Conservation (phyloP, 371 early-diverging fungal species). For the Mucor indicus region DNA sequence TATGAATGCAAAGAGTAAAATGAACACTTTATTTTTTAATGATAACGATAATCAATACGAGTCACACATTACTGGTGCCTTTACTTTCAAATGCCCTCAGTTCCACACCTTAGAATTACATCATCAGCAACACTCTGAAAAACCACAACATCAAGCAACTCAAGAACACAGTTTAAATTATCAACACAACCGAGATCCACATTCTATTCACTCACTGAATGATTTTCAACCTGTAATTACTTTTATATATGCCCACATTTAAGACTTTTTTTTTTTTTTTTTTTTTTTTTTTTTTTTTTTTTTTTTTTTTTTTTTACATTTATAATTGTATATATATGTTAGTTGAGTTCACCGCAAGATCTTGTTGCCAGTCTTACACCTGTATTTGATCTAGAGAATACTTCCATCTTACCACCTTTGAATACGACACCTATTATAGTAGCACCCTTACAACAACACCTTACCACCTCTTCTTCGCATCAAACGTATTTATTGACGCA, state of each 20-base stretch:
- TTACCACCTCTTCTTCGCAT: conserved; percentile 4
- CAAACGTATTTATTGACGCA: conserved; percentile 19
- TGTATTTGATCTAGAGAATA: background rate
- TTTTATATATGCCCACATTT: too few relatives aligned
- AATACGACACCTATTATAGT: conserved; percentile 20
- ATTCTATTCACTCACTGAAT: too few relatives aligned
- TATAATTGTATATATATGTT: background rate
- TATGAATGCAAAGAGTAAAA: too few relatives aligned
- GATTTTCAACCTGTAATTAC: conserved; percentile 14
- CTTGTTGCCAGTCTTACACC: conserved; percentile 11
- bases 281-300: conserved; percentile 2
- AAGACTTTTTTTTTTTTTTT: background rate
- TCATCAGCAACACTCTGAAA: background rate
- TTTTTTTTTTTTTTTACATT: background rate
- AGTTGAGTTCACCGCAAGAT: conserved; percentile 16
- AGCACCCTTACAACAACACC: conserved; percentile 17
- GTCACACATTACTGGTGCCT: conserved; percentile 1
- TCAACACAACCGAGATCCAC: background rate
- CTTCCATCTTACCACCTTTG: conserved; percentile 11
- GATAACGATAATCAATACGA: background rate
- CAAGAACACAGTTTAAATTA: too few relatives aligned
- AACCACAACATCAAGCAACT: background rate
- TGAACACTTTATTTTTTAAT: background rate
- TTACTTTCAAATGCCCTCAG: conserved; percentile 6
- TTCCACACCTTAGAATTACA: too few relatives aligned